A percentile compares a stretch with the other conserved stretches of the same genome.
Conservation (phyloP, 2,329 filamentous ascomycete species). For the Dothideomycetidae sp. region DNA sequence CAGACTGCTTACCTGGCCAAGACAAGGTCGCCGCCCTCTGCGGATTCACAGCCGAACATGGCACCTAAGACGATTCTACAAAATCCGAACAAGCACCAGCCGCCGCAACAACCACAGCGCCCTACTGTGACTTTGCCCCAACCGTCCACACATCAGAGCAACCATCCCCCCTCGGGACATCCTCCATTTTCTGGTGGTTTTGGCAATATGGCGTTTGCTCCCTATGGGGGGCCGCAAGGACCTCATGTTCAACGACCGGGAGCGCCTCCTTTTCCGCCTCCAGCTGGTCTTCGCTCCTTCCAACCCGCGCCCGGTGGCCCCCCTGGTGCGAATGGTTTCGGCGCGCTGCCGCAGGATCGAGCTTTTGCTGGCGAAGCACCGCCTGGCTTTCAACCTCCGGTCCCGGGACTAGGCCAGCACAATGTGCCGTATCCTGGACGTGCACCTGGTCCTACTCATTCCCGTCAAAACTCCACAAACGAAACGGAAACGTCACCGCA, state of each 20-base stretch:
- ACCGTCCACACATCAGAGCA: constrained; percentile 39
- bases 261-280: constrained; percentile 37
- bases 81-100: constrained; percentile 39
- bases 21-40: constrained; percentile 43
- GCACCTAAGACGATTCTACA: constrained; percentile 45
- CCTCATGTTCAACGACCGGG: constrained; percentile 40
- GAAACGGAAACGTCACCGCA: constrained; percentile 42
- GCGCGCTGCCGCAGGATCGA: constrained; percentile 41
- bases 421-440: constrained; percentile 23
- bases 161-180: constrained; percentile 39
- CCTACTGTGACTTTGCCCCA: constrained; percentile 41
- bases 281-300: constrained; percentile 40
- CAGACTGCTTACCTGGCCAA: constrained; percentile 40
- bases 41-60: constrained; percentile 48
- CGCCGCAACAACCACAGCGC: constrained; percentile 25
- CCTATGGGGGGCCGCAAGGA: constrained; percentile 31
- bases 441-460: constrained; percentile 43
- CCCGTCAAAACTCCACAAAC: constrained; percentile 56
- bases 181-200: constrained; percentile 33
- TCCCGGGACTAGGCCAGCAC: constrained; percentile 14
- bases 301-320: constrained; percentile 29
- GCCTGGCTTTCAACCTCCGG: constrained; percentile 33
- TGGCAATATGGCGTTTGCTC: constrained; percentile 40
- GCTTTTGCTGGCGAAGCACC: constrained; percentile 41
- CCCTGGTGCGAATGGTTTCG: constrained; percentile 47